These are phyloP conservation scores for Chamaecrista fasciculata DNA, from an alignment of 306 rosid genomes.

Conservation along the genomic window DNA sequence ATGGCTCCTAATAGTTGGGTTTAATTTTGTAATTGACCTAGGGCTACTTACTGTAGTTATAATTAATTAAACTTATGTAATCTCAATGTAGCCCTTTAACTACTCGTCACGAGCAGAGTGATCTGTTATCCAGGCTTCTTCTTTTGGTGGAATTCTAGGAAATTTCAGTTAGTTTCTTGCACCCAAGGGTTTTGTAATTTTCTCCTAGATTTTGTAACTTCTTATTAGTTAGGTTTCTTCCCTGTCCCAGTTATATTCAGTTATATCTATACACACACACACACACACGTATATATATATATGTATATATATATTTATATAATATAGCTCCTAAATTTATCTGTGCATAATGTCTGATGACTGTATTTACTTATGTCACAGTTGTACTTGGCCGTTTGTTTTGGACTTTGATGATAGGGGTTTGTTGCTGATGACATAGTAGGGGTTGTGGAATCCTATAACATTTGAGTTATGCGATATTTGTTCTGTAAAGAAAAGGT, in stretches of 20 bases:
- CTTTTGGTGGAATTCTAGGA: background rate
- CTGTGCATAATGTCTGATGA: too few relatives aligned
- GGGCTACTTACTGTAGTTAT: slow-evolving; percentile 9
- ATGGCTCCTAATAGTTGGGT: background rate
- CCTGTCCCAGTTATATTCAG: too few relatives aligned
- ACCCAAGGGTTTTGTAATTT: slow-evolving; percentile 23
- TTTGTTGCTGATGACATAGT: too few relatives aligned
- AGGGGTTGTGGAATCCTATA: slow-evolving; percentile 29
- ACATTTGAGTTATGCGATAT: slow-evolving; percentile 33
- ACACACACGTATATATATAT: too few relatives aligned
- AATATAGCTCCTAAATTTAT: too few relatives aligned
- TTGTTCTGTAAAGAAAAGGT: background rate
- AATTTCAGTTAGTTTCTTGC: background rate
- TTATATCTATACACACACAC: background rate
- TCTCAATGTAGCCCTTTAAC: slow-evolving; percentile 8
- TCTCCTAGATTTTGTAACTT: background rate
- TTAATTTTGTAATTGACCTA: background rate
- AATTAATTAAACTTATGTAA: slow-evolving; percentile 26
- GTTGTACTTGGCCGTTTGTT: too few relatives aligned
- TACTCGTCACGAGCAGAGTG: background rate
- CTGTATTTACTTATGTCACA: too few relatives aligned
- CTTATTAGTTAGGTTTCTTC: background rate
- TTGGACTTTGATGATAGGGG: too few relatives aligned
- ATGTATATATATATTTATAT: too few relatives aligned
- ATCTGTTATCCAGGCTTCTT: background rate